Evolutionary conservation across 2,329 filamentous ascomycete genomes (phyloP), one percentile per base, ranked within the genome.

Genomic region (Blastomyces silverae): DNA sequence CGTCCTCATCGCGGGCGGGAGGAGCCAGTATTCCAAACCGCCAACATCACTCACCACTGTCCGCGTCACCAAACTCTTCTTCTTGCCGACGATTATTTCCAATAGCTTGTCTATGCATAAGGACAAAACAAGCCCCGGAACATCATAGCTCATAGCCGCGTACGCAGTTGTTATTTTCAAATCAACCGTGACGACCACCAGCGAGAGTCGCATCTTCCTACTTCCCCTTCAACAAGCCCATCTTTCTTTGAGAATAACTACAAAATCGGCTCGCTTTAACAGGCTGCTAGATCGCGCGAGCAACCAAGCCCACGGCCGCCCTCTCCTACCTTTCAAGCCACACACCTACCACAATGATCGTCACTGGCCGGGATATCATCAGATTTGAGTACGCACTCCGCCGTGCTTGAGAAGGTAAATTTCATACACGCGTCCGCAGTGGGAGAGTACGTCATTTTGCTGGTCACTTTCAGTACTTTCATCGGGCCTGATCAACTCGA

Each of bases 401-500:
- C 31, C 10, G 67, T 73, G 3, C 62, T 73, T 17, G 56, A 70
- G 13, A 69, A 64, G 39, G 44, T 74, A 20, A 20, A 52, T 67
- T 0, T 22, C 68, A 1, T 75, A 74, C 63, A 57, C 70, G n/a
- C n/a, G n/a, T n/a, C 15, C 48, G 53, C 1, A 63, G 68, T 53
- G 13, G 72, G 73, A 13, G 71, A 73, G 25, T 65, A 66, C 8
- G 65, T 71, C 2, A 69, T 75, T 1, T 64, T 73, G 56, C 69
- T 8, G 65, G 72, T 3, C 65, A 67, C 53, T 74, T 74, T 74
- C 65, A 65, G 67, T 55, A 69, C 8, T 56, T 68, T 71, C 37
- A 66, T 68, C 61, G 61, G 56, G 61, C 64, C 70, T 66, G 66
- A 67, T 20, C 62, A 22, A 2, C 67, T 73, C 39, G 37, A 64